Conservation (phyloP, 106 monocot genomes). For the Apostasia ramifera region DNA sequence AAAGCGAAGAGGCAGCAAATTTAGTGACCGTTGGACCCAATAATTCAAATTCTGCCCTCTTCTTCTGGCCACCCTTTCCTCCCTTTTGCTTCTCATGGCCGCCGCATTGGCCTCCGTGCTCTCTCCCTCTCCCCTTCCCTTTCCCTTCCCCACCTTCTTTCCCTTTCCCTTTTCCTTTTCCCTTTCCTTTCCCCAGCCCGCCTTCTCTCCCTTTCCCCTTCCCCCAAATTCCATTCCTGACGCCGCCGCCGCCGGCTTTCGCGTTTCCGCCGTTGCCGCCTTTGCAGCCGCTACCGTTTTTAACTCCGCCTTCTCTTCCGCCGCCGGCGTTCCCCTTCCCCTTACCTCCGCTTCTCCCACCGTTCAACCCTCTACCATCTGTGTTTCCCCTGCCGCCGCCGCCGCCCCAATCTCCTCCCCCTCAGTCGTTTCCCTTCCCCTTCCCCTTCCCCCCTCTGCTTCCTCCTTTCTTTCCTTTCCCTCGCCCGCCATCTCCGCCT, state of each 20-base stretch:
- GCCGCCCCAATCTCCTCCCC: slow-evolving; percentile 14
- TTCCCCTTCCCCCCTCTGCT: slow-evolving; percentile 24
- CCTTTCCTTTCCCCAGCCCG: slow-evolving; percentile 6
- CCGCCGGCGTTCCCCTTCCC: slow-evolving; percentile 28
- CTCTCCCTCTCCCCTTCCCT: slow-evolving; percentile 26
- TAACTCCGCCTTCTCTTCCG: slow-evolving; percentile 19
- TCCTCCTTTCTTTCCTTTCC: slow-evolving; percentile 21
- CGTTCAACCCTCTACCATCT: slow-evolving; percentile 10
- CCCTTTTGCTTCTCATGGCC: slow-evolving; percentile 37
- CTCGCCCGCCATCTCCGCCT: slow-evolving; percentile 8
- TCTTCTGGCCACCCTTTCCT: slow-evolving; percentile 82
- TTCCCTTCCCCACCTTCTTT: slow-evolving; percentile 11
- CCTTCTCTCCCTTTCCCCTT: slow-evolving; percentile 25
- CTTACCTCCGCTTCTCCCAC: slow-evolving; percentile 21
- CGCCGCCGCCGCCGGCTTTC: slow-evolving; percentile 28
- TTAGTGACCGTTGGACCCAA: neutral
- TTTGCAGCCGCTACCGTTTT: slow-evolving; percentile 16
- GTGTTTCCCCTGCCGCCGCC: slow-evolving; percentile 11
- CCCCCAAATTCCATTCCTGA: slow-evolving; percentile 11
- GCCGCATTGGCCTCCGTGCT: slow-evolving; percentile 33
- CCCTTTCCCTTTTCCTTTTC: slow-evolving; percentile 22
- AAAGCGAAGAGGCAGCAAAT: neutral
- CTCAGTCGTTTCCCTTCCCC: slow-evolving; percentile 19
- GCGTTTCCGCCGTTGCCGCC: slow-evolving; percentile 33
- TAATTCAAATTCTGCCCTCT: slow-evolving; percentile 41